Conservation (phyloP, 441 rosid genomes). For the Corymbia citriodora region DNA sequence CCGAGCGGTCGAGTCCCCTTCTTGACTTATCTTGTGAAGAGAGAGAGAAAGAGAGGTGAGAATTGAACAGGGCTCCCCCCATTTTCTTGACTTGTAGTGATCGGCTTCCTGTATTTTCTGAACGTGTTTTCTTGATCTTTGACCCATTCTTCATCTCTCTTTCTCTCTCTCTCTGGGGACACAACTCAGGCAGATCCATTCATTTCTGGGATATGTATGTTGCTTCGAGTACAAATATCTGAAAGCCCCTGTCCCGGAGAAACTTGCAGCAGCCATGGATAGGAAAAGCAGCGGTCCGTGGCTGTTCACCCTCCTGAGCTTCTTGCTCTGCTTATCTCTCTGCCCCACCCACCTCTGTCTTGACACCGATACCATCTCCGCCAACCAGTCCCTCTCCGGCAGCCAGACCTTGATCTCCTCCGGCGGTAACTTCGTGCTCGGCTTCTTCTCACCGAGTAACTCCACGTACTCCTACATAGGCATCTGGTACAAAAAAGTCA, state of each 20-base stretch:
- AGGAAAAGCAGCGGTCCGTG: not conserved
- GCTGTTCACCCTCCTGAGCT: not conserved
- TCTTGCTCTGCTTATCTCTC: not conserved
- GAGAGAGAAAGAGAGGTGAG: not conserved
- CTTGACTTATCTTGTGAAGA: not conserved
- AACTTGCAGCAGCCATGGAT: not conserved
- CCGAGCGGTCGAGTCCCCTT: not conserved
- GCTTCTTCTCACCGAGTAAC: slow-evolving; percentile 5
- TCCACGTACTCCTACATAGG: slow-evolving; percentile 10
- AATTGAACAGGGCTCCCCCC: not conserved
- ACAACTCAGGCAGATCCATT: not conserved
- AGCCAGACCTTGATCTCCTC: not conserved
- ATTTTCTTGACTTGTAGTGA: not conserved
- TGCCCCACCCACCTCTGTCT: not conserved
- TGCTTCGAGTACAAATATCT: not conserved
- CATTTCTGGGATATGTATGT: not conserved
- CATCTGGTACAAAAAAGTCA: slow-evolving; percentile 2
- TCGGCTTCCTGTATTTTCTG: not conserved
- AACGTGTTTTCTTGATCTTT: not conserved
- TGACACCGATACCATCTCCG: slow-evolving; percentile 1
- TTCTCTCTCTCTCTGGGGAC: not conserved
- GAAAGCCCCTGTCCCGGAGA: not conserved
- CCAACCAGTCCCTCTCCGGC: not conserved
- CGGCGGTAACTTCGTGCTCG: slow-evolving; percentile 7
- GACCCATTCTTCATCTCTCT: not conserved